phyloP scores from a whole-genome alignment of 2,329 filamentous ascomycete genomes.

The Fusarium solani-melongenae region DNA sequence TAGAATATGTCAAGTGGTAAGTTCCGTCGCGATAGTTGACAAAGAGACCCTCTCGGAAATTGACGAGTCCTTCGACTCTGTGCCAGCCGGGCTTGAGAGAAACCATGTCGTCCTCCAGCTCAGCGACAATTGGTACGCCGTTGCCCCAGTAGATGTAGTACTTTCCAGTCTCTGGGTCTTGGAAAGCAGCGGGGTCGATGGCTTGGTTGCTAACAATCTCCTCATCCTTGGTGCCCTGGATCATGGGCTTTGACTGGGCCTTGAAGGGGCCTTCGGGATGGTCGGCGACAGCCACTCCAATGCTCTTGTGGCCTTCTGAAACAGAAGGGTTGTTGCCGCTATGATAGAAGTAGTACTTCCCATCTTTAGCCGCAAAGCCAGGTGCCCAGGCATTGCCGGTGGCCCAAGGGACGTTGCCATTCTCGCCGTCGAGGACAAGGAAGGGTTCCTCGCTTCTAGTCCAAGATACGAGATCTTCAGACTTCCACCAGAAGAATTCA shows the following conservation, averaged over 20 bases:
- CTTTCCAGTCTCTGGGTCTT: slow-evolving; percentile 66
- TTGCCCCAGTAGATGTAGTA: slow-evolving; percentile 74
- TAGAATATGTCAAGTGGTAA: slow-evolving; percentile 61
- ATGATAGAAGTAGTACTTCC: slow-evolving; percentile 75
- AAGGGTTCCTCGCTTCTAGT: slow-evolving; percentile 54
- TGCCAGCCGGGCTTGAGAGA: slow-evolving; percentile 52
- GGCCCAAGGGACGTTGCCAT: slow-evolving; percentile 71
- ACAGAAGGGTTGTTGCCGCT: slow-evolving; percentile 61
- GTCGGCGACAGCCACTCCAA: slow-evolving; percentile 69
- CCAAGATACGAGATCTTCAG: slow-evolving; percentile 56
- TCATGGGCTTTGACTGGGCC: slow-evolving; percentile 64
- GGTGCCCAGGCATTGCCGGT: slow-evolving; percentile 75
- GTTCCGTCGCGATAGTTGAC: slow-evolving; percentile 56
- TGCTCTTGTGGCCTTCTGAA: slow-evolving; percentile 63
- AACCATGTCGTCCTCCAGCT: slow-evolving; percentile 58
- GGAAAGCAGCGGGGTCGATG: slow-evolving; percentile 72
- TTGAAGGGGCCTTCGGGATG: slow-evolving; percentile 70
- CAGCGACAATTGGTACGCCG: slow-evolving; percentile 53
- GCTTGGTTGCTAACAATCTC: slow-evolving; percentile 52
- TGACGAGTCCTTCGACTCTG: slow-evolving; percentile 49
- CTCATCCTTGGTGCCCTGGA: slow-evolving; percentile 57
- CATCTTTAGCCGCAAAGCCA: slow-evolving; percentile 67
- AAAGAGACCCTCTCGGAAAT: slow-evolving; percentile 56
- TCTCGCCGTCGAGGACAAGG: slow-evolving; percentile 56
- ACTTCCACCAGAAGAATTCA: slow-evolving; percentile 61